Conservation (phyloP, 768 basidiomycete genomes). For the Suillus sp. region DNA sequence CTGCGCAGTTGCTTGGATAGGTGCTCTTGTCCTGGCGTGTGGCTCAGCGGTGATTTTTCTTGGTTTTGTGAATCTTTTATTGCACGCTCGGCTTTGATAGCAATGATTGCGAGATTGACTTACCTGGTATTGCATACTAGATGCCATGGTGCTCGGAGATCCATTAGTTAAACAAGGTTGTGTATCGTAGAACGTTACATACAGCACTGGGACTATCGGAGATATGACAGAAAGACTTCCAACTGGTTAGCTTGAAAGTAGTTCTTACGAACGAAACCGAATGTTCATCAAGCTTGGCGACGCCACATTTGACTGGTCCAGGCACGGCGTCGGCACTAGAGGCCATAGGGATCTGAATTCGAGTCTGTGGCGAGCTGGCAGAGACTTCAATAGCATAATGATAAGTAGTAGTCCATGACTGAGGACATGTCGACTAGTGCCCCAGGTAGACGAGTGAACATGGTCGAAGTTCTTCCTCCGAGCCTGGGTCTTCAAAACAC, state of each 20-base stretch:
- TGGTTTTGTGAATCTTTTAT: conserved; percentile 26
- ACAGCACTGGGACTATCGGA: not conserved
- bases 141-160: too few species aligned
- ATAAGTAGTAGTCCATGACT: not conserved
- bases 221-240: too few species aligned
- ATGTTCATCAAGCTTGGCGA: not conserved
- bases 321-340: not conserved
- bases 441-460: too few species aligned
- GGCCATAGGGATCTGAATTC: not conserved
- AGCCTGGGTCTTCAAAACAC: too few species aligned
- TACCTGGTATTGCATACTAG: not conserved
- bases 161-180: too few species aligned
- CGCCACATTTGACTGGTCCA: not conserved
- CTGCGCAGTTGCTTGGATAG: conserved; percentile 38
- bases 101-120: too few species aligned
- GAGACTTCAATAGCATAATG: not conserved
- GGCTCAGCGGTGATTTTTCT: conserved; percentile 28
- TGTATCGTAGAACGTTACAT: too few species aligned
- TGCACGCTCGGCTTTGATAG: not conserved
- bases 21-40: conserved; percentile 35
- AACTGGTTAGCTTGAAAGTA: too few species aligned
- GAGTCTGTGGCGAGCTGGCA: not conserved
- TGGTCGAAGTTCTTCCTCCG: too few species aligned
- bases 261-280: not conserved
- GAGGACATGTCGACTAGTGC: not conserved